Base-by-base conservation (phyloP, 2,329 filamentous ascomycete species). In the Gaeumannomyces sp. region DNA sequence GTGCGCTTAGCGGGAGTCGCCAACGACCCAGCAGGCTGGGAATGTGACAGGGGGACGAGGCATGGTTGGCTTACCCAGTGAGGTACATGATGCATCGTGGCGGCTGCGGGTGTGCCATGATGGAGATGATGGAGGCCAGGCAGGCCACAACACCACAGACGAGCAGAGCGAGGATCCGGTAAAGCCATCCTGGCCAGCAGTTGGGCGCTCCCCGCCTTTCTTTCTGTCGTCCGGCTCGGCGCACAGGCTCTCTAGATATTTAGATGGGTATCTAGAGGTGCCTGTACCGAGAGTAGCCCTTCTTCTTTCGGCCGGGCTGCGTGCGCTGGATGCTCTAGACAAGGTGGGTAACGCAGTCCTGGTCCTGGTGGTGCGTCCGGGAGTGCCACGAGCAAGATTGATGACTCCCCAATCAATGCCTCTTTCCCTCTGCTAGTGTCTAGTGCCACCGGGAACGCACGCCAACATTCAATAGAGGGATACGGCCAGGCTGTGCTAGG, bases 51-150 rank as follows among this genome's bases (percentile, higher is more conserved):
- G 29, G 4, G 59, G 59, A 35, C 22, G 8, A 31, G 59, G 58
- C 19, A 10, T 60, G 27, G 19, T 33, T 4, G 27, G 69, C 72
- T 68, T 67, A 81, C 81, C 82, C 81, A 1, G 81, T 83, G 60
- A 83, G 73, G 68, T 84, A 84, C 78, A 83, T 80, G 65, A 82
- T 69, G 60, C 75, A 79, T 57, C 72, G 65, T 33, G 50, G 53
- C 35, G 35, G 50, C 11, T 69, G 25, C 67, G 62, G 14, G 67
- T 60, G 16, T 19, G 65, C 66, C 4, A 63, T 45, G 10, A 68
- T 68, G 66, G 68, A 64, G 35, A 63, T 57, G 58, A 70, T 29
- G 19, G 67, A 68, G 2, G 35, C 59, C 66, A 69, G 27, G 25
- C 66, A 68, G 2, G 35, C 59, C 66, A 69, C n/a, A 60, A 33